These are phyloP conservation scores for Penicillium sp. DNA, from an alignment of 2,329 filamentous ascomycete species.

Conservation along the genomic window DNA sequence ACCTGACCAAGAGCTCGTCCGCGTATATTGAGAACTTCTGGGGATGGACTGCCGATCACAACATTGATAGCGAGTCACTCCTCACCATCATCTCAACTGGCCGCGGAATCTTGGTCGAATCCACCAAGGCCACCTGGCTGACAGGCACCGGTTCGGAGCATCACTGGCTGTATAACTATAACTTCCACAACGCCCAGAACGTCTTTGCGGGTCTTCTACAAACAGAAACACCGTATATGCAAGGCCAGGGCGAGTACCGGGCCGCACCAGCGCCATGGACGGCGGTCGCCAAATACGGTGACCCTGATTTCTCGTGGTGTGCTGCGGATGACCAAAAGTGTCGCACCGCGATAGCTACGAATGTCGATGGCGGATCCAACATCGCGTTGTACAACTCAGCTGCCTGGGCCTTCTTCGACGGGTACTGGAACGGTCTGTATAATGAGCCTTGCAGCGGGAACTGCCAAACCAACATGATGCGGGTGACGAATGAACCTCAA, in stretches of 20 bases:
- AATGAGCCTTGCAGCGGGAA: slow-evolving; percentile 29
- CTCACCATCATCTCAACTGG: slow-evolving; percentile 37
- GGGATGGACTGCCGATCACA: slow-evolving; percentile 51
- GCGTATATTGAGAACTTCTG: slow-evolving; percentile 56
- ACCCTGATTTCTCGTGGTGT: slow-evolving; percentile 35
- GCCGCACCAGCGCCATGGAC: slow-evolving; percentile 32
- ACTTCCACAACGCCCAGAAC: slow-evolving; percentile 43
- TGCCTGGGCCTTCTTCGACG: slow-evolving; percentile 36
- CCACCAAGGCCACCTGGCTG: slow-evolving; percentile 45
- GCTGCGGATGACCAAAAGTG: slow-evolving; percentile 26
- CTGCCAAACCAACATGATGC: slow-evolving; percentile 35
- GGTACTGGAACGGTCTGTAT: slow-evolving; percentile 28
- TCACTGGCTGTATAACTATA: slow-evolving; percentile 49
- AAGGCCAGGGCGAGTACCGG: slow-evolving; percentile 27
- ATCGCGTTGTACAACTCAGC: slow-evolving; percentile 34
- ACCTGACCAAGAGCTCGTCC: slow-evolving; percentile 48
- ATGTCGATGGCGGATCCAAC: slow-evolving; percentile 31
- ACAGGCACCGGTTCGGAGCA: slow-evolving; percentile 49
- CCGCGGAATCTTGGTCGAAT: slow-evolving; percentile 44
- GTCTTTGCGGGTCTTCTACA: slow-evolving; percentile 42
- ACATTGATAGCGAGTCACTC: slow-evolving; percentile 42
- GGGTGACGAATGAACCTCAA: slow-evolving; percentile 25
- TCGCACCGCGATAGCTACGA: slow-evolving; percentile 29
- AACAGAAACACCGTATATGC: slow-evolving; percentile 37
- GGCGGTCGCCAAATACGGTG: slow-evolving; percentile 20